Evolutionary conservation across 2,329 filamentous ascomycete genomes (phyloP).

Genomic region (Nemania sp.): DNA sequence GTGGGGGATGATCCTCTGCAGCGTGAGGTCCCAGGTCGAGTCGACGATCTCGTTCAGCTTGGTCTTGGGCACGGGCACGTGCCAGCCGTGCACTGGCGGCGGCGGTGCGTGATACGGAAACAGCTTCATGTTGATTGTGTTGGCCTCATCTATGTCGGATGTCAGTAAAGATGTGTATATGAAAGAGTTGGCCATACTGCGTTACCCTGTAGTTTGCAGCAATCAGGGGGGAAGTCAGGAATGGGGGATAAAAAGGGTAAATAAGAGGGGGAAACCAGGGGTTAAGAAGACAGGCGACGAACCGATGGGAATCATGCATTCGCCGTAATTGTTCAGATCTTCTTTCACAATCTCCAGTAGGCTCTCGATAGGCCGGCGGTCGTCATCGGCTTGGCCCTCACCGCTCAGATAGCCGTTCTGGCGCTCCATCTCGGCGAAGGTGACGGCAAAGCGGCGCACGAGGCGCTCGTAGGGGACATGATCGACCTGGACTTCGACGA

Average conservation of each 20-base stretch:
- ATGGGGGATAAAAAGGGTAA: too few relatives aligned
- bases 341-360: conserved; percentile 80
- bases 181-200: too few relatives aligned
- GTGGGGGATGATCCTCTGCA: conserved; percentile 77
- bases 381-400: conserved; percentile 43
- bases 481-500: conserved; percentile 69
- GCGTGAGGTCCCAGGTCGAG: conserved; percentile 73
- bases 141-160: conserved; percentile 72
- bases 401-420: conserved; percentile 79
- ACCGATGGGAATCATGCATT: conserved; percentile 98
- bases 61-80: conserved; percentile 80
- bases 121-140: conserved; percentile 94
- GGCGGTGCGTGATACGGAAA: conserved; percentile 82
- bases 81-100: conserved; percentile 79
- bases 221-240: too few relatives aligned
- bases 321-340: conserved; percentile 94
- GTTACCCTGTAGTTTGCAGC: too few relatives aligned
- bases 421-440: conserved; percentile 89
- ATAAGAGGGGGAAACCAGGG: too few relatives aligned
- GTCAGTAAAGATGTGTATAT: too few relatives aligned
- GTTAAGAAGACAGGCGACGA: too few relatives aligned
- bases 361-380: conserved; percentile 75
- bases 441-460: conserved; percentile 79
- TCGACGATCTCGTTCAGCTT: conserved; percentile 66
- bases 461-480: conserved; percentile 82